Conservation (phyloP, 2,329 filamentous ascomycete genomes). For the Penicillium sp. region DNA sequence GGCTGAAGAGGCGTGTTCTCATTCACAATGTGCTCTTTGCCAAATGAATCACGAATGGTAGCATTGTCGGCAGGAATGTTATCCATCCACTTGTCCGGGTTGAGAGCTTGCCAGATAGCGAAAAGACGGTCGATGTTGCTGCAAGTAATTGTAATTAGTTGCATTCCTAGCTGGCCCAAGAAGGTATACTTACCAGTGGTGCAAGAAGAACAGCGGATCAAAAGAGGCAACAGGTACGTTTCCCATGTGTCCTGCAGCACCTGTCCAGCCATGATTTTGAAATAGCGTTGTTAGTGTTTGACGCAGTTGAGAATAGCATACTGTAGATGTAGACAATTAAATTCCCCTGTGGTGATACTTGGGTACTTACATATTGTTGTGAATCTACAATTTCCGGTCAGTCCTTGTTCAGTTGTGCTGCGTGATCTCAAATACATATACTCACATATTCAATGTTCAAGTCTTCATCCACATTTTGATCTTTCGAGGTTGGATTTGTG, state of each 20-base stretch:
- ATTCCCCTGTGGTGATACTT: too few species aligned
- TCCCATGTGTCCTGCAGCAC: constrained; percentile 57
- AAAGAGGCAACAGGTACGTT: constrained; percentile 67
- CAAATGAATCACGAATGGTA: constrained; percentile 4
- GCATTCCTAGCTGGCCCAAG: neutral
- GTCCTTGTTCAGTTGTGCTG: too few species aligned
- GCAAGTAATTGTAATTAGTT: neutral
- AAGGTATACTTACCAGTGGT: constrained; percentile 48
- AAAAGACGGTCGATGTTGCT: constrained; percentile 16
- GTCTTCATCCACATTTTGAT: constrained; percentile 9
- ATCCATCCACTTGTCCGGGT: constrained; percentile 4
- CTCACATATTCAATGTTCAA: constrained; percentile 18
- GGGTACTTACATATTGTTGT: constrained; percentile 33
- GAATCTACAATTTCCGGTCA: constrained; percentile 19
- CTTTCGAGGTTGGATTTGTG: constrained; percentile 16
- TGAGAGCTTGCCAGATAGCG: constrained; percentile 12
- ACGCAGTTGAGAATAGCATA: neutral
- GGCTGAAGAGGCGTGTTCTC: constrained; percentile 3
- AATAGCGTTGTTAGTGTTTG: neutral
- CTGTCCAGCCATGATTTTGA: constrained; percentile 44
- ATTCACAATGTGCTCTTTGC: constrained; percentile 1
- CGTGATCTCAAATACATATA: constrained; percentile 26
- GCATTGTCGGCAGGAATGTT: constrained; percentile 2
- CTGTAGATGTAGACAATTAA: neutral
- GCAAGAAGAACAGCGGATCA: constrained; percentile 69